Conservation (phyloP, 2,329 filamentous ascomycete genomes). For the Colletotrichum sp. region DNA sequence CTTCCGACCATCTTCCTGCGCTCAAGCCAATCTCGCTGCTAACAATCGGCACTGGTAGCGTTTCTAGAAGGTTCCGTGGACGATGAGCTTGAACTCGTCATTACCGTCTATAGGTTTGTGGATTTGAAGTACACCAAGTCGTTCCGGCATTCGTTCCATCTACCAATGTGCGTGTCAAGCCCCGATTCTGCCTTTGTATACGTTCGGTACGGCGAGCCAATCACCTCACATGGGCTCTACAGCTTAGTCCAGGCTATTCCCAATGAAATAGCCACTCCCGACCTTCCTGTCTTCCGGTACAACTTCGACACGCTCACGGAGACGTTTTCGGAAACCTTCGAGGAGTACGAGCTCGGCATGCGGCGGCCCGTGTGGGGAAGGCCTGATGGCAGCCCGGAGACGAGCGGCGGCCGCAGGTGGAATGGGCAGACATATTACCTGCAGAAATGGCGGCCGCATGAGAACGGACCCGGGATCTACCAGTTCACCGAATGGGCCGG, state of each 20-base stretch:
- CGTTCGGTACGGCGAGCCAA: background rate
- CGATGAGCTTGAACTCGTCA: accelerated
- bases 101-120: no score
- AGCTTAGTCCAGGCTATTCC: background rate
- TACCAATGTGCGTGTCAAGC: no score
- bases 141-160: no score
- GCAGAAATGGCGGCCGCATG: slow-evolving; percentile 1
- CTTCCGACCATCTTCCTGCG: no score
- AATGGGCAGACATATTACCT: slow-evolving; percentile 32
- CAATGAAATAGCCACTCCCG: background rate
- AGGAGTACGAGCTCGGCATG: background rate
- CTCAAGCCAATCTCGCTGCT: background rate
- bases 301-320: background rate
- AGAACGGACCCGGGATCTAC: slow-evolving; percentile 8
- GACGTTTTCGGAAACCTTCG: background rate
- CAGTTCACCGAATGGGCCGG: background rate
- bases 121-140: no score
- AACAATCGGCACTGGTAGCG: background rate
- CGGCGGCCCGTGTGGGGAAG: background rate
- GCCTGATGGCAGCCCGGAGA: accelerated
- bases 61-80: no score
- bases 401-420: background rate
- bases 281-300: background rate
- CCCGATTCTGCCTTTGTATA: no score
- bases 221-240: background rate